Base-by-base conservation (phyloP, 306 rosid species). In the Corylus avellana region DNA sequence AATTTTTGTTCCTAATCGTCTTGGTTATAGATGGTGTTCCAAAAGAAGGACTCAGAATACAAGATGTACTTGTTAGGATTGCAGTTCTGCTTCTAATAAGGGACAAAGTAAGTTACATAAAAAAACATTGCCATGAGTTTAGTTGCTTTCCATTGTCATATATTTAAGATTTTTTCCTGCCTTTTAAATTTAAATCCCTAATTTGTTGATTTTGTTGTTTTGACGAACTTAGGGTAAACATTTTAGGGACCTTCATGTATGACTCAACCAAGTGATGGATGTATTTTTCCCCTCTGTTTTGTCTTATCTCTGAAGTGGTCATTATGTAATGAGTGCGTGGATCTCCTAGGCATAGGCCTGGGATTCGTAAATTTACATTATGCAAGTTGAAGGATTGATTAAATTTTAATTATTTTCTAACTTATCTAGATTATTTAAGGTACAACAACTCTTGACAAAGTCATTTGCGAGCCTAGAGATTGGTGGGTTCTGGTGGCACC, bases 21-120 rank as follows among this genome's bases (percentile, higher is more conserved):
- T 81, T 77, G 54, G 75, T 61, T 87, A 83, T 73, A 96, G 99
- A 96, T 76, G 99, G 99, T 57, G 99, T 96, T 81, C 99, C 99
- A 25, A 96, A 95, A 84, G 99, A 96, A 79, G 99, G 99, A 75
- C 96, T 96, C 63, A 86, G 98, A 79, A 90, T 93, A 83, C 90
- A 74, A 75, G 99, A 96, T 62, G 99, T 96, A 50, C 96, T 96
- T 50, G 93, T 91, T 83, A 90, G 99, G 78, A 89, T 96, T 82
- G 96, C 99, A 68, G 90, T 80, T 78, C 82, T 96, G 75, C 86
- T 89, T 63, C 77, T 93, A 81, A 79, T 96, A 79, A 87, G 88
- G 84, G 93, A 93, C 76, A 93, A 93, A 83, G 99, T 93, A 86
- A 86, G 98, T 82, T 84, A 61, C 17, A 13, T 71, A n/a, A 54